phyloP scores from a whole-genome alignment of 1,284 basidiomycete genomes.

The Phenoliferia sp. region DNA sequence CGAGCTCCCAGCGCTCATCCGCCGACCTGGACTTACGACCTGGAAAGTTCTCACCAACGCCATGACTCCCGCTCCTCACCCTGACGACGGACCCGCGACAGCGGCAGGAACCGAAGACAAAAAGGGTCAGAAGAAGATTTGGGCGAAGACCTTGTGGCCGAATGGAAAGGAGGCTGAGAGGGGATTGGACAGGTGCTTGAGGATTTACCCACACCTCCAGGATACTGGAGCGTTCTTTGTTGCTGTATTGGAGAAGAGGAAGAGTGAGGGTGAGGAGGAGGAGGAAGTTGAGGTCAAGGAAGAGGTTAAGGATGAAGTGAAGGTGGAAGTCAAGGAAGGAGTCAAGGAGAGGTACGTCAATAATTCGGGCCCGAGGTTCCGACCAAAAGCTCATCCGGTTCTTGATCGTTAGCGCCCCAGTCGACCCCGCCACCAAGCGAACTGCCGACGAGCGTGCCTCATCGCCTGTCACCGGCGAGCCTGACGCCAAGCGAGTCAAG shows the following conservation, averaged over 20 bases:
- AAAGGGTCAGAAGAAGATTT: constrained; percentile 52
- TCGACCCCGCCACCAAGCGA: neutral
- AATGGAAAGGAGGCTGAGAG: constrained; percentile 59
- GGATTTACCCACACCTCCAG: constrained; percentile 91
- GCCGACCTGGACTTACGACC: constrained; percentile 64
- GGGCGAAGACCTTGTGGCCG: constrained; percentile 73
- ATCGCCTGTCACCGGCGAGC: constrained; percentile 18
- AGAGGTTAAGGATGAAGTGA: neutral
- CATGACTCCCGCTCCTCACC: constrained; percentile 27
- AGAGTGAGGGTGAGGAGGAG: constrained; percentile 22
- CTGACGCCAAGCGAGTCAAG: constrained; percentile 23
- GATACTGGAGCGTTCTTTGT: constrained; percentile 98
- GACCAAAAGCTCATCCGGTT: neutral
- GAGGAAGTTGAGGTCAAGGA: constrained; percentile 1
- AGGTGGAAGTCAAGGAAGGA: neutral
- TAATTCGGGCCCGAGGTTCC: neutral
- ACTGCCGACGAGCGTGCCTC: constrained; percentile 13
- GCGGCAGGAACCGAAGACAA: constrained; percentile 20
- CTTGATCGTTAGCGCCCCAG: neutral
- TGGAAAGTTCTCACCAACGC: constrained; percentile 60
- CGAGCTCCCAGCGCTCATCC: constrained; percentile 64
- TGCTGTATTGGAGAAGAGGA: constrained; percentile 72
- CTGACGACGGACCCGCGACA: constrained; percentile 8
- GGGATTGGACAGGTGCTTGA: constrained; percentile 65
- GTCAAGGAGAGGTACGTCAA: neutral